A percentile compares a stretch with the other conserved stretches of the same genome.
These are phyloP conservation scores for Penicillium sp. DNA, from an alignment of 2,329 filamentous ascomycete species.

Conservation along the genomic window DNA sequence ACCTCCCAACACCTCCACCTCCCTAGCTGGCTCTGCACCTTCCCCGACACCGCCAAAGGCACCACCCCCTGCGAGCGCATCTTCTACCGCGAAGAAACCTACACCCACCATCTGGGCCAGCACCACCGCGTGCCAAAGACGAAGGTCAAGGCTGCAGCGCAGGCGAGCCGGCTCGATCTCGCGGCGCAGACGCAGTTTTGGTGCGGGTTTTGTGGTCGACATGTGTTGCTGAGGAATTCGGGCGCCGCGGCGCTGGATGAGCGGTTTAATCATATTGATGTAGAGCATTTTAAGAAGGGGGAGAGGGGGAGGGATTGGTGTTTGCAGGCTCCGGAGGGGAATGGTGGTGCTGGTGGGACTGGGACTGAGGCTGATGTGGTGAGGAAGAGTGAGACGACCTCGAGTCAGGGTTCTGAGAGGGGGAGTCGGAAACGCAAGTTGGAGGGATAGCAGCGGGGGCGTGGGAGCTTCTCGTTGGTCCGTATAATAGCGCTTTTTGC, in stretches of 20 bases:
- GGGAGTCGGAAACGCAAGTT: conserved; percentile 20
- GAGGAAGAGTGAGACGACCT: background rate
- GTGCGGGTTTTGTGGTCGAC: conserved; percentile 77
- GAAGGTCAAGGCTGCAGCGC: background rate
- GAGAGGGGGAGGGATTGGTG: conserved; percentile 39
- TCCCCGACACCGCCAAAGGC: conserved; percentile 31
- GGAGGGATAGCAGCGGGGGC: background rate
- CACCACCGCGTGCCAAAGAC: conserved; percentile 41
- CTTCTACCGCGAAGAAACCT: conserved; percentile 61
- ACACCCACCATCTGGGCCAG: conserved; percentile 62
- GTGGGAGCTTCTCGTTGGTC: background rate
- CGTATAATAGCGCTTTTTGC: background rate
- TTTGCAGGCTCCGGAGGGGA: conserved; percentile 18
- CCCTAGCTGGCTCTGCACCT: conserved; percentile 72
- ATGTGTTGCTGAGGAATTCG: conserved; percentile 55
- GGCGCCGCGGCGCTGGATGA: conserved; percentile 61
- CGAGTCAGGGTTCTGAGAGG: background rate
- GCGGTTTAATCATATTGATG: conserved; percentile 73
- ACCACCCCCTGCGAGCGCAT: conserved; percentile 57
- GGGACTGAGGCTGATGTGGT: background rate
- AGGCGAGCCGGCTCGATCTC: conserved; percentile 61
- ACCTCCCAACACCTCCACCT: conserved; percentile 72
- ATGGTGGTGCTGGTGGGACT: background rate
- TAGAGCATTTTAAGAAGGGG: conserved; percentile 48
- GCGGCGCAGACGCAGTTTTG: conserved; percentile 71